Evolutionary conservation across 164 flowering plant species (phyloP), one percentile per base, ranked within the genome.

Genomic region (Vitis rupestris): DNA sequence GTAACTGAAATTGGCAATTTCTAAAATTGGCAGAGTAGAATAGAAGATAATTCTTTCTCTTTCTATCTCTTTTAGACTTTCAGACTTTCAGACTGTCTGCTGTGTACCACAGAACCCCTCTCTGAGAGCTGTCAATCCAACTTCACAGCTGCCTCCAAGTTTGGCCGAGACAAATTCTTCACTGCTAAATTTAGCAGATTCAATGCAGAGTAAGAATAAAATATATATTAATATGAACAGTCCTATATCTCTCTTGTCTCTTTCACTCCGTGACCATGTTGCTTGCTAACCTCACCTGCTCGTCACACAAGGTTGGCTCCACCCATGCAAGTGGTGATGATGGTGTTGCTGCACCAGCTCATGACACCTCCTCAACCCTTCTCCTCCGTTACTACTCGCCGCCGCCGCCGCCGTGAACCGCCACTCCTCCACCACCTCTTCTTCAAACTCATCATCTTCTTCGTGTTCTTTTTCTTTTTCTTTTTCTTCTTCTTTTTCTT

Each of bases 351-450:
- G 71, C n/a, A 57, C 59, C 50, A 72, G 14, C 31, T 74, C 73
- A 10, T 78, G 62, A 60, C 81, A 76, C 70, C 86, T 55, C 67
- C 77, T 66, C 4, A 73, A 67, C 10, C 73, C 75, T 4, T 76
- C 81, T 2, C 69, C 76, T 8, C 72, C 65, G 13, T 48, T 49
- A 6, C 51, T 30, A 23, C 27, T 23, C 56, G 2, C 55, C 61
- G 56, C 71, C 8, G 67, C 27, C 56, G 2, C 55, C 61, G 56
- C 73, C 12, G 67, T 61, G 16, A 76, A 75, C 64, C 37, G 50
- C 81, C 80, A 66, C 10, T 61, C 54, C 6, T 17, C 65, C 16
- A 52, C 53, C 61, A 47, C 44, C 14, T 50, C 51, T 9, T 68
- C 66, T 17, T 37, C 62, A 14, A 5, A 27, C 27, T 57, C 52